A percentile compares a stretch with the other conserved stretches of the same genome.
phyloP scores from a whole-genome alignment of 208 protist genomes.

The Acanthamoeba divionensis region DNA sequence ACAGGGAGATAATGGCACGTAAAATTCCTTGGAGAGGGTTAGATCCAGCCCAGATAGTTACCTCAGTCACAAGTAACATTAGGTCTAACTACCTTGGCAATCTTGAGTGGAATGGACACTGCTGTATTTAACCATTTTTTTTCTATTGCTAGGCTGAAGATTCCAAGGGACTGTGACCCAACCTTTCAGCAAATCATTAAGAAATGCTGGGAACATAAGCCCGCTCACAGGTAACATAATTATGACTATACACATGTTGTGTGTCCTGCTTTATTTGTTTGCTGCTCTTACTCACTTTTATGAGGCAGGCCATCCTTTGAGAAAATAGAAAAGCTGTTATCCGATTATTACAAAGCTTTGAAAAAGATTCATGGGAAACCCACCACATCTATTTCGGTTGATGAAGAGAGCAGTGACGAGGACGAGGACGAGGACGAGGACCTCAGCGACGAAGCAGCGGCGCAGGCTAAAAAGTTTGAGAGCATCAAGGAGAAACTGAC shows the following conservation, averaged over 20 bases:
- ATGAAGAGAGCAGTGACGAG: background rate
- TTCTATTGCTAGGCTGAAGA: background rate
- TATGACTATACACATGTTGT: background rate
- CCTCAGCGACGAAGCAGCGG: too few species aligned
- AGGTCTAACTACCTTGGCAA: too few species aligned
- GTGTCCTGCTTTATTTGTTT: background rate
- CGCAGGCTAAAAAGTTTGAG: too few species aligned
- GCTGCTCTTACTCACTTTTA: background rate
- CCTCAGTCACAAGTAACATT: background rate
- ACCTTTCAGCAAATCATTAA: background rate
- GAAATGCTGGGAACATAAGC: constrained; percentile 16
- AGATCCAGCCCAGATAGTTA: constrained; percentile 5
- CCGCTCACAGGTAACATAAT: background rate
- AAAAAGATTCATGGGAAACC: background rate
- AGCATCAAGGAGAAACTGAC: too few species aligned
- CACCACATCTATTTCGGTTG: background rate
- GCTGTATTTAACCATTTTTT: too few species aligned
- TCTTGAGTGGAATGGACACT: too few species aligned
- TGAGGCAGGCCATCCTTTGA: background rate
- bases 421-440: too few species aligned
- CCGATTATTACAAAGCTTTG: background rate
- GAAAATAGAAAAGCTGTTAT: background rate
- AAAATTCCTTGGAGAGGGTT: background rate
- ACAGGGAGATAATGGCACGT: constrained; percentile 6
- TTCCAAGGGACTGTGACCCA: constrained; percentile 37